Evolutionary conservation across 2,329 filamentous ascomycete genomes (phyloP).

Genomic region (Phaeophleospora eucalypticola): DNA sequence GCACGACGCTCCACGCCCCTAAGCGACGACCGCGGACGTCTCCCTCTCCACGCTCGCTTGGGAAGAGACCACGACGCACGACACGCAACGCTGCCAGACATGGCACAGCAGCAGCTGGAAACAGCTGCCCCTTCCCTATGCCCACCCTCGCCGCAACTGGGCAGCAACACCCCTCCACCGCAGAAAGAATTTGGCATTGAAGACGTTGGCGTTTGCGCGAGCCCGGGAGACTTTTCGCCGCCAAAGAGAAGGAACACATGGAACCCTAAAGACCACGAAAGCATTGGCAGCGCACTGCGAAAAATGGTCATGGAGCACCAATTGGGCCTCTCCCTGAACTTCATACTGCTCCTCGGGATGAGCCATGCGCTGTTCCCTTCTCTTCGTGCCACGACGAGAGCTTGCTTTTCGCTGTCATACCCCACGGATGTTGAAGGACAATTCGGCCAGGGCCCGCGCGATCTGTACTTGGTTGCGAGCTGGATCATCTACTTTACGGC

Average conservation of each 20-base stretch:
- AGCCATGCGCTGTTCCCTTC: conserved; percentile 79
- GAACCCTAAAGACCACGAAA: conserved; percentile 25
- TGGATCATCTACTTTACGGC: conserved; percentile 84
- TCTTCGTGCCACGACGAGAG: conserved; percentile 71
- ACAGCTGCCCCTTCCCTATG: conserved; percentile 11
- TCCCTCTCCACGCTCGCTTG: not conserved
- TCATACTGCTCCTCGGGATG: conserved; percentile 76
- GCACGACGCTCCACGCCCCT: not conserved
- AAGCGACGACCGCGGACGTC: not conserved
- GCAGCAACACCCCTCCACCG: conserved; percentile 20
- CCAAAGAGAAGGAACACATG: conserved; percentile 16
- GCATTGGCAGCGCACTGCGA: conserved; percentile 31
- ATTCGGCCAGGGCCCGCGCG: conserved; percentile 75
- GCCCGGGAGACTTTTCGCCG: conserved; percentile 17
- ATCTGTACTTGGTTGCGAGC: conserved; percentile 70
- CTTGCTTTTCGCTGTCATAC: conserved; percentile 86
- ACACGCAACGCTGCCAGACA: conserved; percentile 2
- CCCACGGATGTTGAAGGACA: conserved; percentile 45
- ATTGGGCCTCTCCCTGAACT: conserved; percentile 71
- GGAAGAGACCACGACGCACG: not conserved
- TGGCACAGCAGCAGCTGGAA: conserved; percentile 10
- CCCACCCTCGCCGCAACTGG: conserved; percentile 8
- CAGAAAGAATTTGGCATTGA: conserved; percentile 17
- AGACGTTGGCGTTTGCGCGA: conserved; percentile 26
- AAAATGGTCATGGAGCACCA: conserved; percentile 40